Percentiles rank a stretch among this genome's conserved stretches.
phyloP scores from a whole-genome alignment of 83 land plant species.

The Picea abies region DNA sequence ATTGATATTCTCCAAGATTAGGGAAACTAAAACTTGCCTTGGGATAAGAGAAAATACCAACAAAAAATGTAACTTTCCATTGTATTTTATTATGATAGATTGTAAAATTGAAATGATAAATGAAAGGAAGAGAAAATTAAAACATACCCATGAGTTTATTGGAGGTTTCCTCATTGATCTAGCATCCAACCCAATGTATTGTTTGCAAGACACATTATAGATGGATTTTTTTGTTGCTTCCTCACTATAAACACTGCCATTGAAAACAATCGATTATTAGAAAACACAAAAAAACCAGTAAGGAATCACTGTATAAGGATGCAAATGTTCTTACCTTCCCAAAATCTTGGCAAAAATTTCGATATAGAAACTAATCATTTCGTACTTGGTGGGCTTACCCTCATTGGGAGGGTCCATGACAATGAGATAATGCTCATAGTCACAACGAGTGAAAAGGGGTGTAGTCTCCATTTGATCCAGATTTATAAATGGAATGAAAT shows the following conservation, averaged over 20 bases:
- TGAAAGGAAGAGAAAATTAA: not conserved
- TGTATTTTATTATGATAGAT: too few species aligned
- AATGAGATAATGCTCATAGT: conserved; percentile 76
- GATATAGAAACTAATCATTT: conserved; percentile 68
- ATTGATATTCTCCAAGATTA: too few species aligned
- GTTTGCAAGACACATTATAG: conserved; percentile 59
- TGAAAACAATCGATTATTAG: not conserved
- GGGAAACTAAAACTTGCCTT: too few species aligned
- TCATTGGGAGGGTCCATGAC: conserved; percentile 75
- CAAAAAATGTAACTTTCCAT: too few species aligned
- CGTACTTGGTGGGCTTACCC: conserved; percentile 59
- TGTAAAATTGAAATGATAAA: too few species aligned
- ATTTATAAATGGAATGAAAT: too few species aligned
- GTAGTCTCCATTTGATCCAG: conserved; percentile 46
- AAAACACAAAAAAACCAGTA: not conserved
- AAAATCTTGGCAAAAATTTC: conserved; percentile 61
- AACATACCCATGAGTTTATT: conserved; percentile 66
- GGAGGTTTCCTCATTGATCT: conserved; percentile 70
- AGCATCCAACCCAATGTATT: conserved; percentile 62
- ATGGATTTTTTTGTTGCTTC: conserved; percentile 75
- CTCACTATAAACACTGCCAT: conserved; percentile 29
- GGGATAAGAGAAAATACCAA: too few species aligned
- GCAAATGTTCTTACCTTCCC: conserved; percentile 41
- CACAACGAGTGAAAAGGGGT: conserved; percentile 72
- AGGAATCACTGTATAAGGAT: not conserved